Evolutionary conservation across 2,329 filamentous ascomycete species (phyloP).

Genomic region (Endothia cerciana): DNA sequence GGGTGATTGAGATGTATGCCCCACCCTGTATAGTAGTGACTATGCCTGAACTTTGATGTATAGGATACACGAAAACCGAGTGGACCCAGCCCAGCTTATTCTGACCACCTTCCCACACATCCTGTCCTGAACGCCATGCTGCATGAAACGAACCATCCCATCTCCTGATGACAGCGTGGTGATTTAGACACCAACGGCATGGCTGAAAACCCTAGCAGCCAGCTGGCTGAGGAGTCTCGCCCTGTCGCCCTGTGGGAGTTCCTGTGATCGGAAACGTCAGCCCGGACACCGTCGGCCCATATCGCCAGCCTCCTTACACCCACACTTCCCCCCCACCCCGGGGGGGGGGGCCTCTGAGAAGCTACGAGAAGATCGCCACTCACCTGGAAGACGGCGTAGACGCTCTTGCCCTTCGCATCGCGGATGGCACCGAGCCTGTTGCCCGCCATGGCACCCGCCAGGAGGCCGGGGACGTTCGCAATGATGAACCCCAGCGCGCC

Average conservation of each 20-base stretch:
- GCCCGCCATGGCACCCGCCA: conserved; percentile 90
- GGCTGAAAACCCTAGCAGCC: conserved; percentile 83
- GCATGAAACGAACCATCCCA: conserved; percentile 1
- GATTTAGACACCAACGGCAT: conserved; percentile 66
- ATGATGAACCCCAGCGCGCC: conserved; percentile 94
- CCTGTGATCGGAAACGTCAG: conserved; percentile 47
- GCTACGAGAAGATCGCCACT: conserved; percentile 31
- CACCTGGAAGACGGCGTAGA: conserved; percentile 83
- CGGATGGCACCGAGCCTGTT: conserved; percentile 89
- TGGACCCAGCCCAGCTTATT: too few species aligned
- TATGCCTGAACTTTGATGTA: too few species aligned
- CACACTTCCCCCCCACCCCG: too few species aligned
- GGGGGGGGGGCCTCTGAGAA: too few species aligned
- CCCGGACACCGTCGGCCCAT: conserved; percentile 7
- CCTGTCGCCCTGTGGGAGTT: conserved; percentile 82
- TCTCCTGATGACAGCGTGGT: background rate
- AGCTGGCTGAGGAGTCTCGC: conserved; percentile 81
- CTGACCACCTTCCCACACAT: background rate
- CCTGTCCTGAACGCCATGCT: conserved; percentile 25
- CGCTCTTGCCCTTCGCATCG: conserved; percentile 91
- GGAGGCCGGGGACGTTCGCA: conserved; percentile 84
- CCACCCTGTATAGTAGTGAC: too few species aligned
- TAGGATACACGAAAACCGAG: too few species aligned
- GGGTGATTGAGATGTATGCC: too few species aligned
- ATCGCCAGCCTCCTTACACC: background rate